A percentile compares a stretch with the other conserved stretches of the same genome.
Evolutionary conservation across 2,329 filamentous ascomycete genomes (phyloP).

Genomic region (Neofusicoccum parvum): DNA sequence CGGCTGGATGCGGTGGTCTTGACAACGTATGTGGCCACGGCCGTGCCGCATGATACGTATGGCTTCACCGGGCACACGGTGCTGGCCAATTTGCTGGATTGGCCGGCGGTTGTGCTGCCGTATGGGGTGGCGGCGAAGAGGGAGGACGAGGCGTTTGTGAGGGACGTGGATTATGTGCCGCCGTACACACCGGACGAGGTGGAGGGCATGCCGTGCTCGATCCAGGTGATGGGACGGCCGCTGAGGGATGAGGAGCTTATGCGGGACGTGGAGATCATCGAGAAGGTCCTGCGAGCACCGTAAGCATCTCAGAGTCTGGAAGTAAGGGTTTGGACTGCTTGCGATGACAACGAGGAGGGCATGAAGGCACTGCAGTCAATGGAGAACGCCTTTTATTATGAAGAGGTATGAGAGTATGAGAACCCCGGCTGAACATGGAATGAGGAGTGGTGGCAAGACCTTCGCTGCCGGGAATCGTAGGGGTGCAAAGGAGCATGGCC

Average conservation of each 20-base stretch:
- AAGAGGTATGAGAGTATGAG: background rate
- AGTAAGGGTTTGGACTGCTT: background rate
- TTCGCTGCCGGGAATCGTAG: constrained; percentile 1
- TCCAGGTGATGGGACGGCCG: constrained; percentile 51
- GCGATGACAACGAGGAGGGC: background rate
- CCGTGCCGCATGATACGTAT: constrained; percentile 36
- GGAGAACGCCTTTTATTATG: background rate
- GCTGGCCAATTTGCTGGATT: constrained; percentile 58
- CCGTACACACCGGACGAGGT: constrained; percentile 31
- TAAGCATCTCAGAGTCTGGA: background rate
- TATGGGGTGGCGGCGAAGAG: constrained; percentile 46
- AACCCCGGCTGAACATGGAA: background rate
- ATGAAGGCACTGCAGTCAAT: background rate
- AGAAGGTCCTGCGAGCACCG: constrained; percentile 23
- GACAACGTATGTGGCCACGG: constrained; percentile 53
- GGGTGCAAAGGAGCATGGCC: background rate
- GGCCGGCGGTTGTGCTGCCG: constrained; percentile 54
- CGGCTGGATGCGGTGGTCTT: constrained; percentile 55
- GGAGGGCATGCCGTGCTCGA: constrained; percentile 43
- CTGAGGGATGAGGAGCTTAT: constrained; percentile 53
- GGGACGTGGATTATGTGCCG: constrained; percentile 37
- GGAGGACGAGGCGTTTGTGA: constrained; percentile 41
- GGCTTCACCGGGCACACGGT: constrained; percentile 48
- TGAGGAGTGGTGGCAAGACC: background rate
- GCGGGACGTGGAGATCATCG: constrained; percentile 38